These are phyloP conservation scores for Neopestalotiopsis sp. DNA, from an alignment of 2,329 filamentous ascomycete genomes.

Conservation along the genomic window DNA sequence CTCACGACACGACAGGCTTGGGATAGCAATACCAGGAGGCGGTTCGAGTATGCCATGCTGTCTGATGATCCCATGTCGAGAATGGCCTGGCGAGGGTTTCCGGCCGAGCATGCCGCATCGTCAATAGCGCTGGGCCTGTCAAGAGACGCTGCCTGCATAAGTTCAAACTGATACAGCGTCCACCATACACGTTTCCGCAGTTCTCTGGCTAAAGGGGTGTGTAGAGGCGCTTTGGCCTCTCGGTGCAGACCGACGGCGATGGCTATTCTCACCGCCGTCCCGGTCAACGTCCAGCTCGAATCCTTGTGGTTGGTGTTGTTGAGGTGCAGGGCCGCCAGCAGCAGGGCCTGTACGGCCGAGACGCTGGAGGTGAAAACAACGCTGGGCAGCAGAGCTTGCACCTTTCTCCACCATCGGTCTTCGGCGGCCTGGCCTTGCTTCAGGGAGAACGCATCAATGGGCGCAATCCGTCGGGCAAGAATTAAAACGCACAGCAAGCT, in stretches of 20 bases:
- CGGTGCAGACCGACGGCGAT: conserved; percentile 50
- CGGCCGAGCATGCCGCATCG: conserved; percentile 39
- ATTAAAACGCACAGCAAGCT: conserved; percentile 47
- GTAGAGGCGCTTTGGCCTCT: conserved; percentile 40
- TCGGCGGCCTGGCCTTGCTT: conserved; percentile 36
- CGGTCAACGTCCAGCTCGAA: conserved; percentile 46
- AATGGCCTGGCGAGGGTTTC: conserved; percentile 41
- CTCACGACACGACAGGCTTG: conserved; percentile 44
- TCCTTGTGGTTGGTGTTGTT: conserved; percentile 51
- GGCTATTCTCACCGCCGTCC: conserved; percentile 48
- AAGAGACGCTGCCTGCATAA: conserved; percentile 48
- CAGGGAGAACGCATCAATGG: conserved; percentile 37
- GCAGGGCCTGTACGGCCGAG: conserved; percentile 45
- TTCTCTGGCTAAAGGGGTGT: conserved; percentile 39
- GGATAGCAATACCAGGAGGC: conserved; percentile 41
- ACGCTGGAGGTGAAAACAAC: conserved; percentile 49
- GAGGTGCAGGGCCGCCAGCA: conserved; percentile 48
- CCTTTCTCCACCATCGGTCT: conserved; percentile 45
- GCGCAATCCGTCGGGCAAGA: conserved; percentile 40
- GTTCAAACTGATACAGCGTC: conserved; percentile 41
- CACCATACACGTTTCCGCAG: conserved; percentile 39
- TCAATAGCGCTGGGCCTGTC: conserved; percentile 50
- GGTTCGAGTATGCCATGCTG: conserved; percentile 43
- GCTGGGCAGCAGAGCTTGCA: conserved; percentile 44
- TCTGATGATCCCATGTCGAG: conserved; percentile 42